Base-by-base conservation (phyloP, 257 asterid species). In the Buddleja alternifolia region DNA sequence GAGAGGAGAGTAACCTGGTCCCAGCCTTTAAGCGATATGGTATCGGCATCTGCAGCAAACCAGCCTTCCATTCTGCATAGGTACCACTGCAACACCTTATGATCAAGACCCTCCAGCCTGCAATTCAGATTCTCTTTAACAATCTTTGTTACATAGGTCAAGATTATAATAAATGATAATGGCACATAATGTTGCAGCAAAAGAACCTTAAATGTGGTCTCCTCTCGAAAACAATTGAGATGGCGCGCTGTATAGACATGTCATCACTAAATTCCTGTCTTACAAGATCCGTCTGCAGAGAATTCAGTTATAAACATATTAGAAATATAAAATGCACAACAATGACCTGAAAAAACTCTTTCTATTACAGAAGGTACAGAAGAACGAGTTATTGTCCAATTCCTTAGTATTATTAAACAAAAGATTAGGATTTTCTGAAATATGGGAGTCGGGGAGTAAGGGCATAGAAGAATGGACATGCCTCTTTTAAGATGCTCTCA, bases 31-130 rank as follows among this genome's bases (percentile, higher is more conserved):
- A 89, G 88, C 51, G 99, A 91, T 64, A 94, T 94, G 59, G 97
- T 87, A 45, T 94, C 99, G 9, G 96, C 91, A 85, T 94, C 99
- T 12, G 98, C 96, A 66, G 98, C 97, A 85, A 93, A 93, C 92
- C 90, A 88, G 62, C 95, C 95, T 66, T 88, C 95, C 92, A 88
- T 83, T 86, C 92, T 82, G 83, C 92, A 88, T 11, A 88, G 85
- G 77, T 85, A 88, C 95, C 92, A 88, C 42, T 88, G 95, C 79
- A 88, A 69, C 75, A 85, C 95, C 82, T 85, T 82, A 66, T 83
- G 81, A 39, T 66, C 79, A 68, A 82, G 76, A 39, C 95, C 90
- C 67, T 88, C 86, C 78, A 88, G 70, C 84, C 89, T 86, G 83
- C 34, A 72, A 52, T 39, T 50, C 19, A 42, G 58, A 66, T 42